These are phyloP conservation scores for Noccaea caerulescens DNA, from an alignment of 345 rosid genomes.

Conservation along the genomic window DNA sequence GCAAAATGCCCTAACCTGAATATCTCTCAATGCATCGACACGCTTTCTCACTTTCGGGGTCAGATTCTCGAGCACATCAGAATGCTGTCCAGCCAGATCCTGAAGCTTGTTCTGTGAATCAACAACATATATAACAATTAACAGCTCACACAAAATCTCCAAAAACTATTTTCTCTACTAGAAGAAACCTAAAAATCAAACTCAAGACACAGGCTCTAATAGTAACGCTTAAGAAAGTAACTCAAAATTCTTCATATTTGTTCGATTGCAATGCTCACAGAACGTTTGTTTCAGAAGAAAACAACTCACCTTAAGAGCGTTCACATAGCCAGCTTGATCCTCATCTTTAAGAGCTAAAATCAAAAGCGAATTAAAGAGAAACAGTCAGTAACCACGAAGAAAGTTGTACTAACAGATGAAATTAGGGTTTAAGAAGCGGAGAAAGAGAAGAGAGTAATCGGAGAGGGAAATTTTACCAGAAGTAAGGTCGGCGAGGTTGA, in stretches of 20 bases:
- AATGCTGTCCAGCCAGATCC: slow-evolving; percentile 63
- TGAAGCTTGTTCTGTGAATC: slow-evolving; percentile 64
- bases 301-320: slow-evolving; percentile 66
- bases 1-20: slow-evolving; percentile 57
- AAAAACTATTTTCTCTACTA: not conserved
- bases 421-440: not conserved
- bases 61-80: slow-evolving; percentile 68
- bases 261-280: not conserved
- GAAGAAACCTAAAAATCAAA: slow-evolving; percentile 5
- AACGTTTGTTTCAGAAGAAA: not conserved
- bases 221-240: not conserved
- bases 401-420: not conserved
- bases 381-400: not conserved
- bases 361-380: not conserved
- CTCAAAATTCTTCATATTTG: not conserved
- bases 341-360: slow-evolving; percentile 57
- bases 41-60: slow-evolving; percentile 72
- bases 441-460: not conserved
- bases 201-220: not conserved
- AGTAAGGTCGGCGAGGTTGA: slow-evolving; percentile 70
- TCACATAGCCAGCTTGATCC: slow-evolving; percentile 67
- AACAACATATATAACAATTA: slow-evolving; percentile 1
- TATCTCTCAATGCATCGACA: slow-evolving; percentile 73
- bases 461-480: slow-evolving; percentile 45
- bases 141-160: slow-evolving; percentile 11